These are phyloP conservation scores for Pelagomonas calceolata DNA, from an alignment of 108 stramenopile genomes.

Conservation along the genomic window DNA sequence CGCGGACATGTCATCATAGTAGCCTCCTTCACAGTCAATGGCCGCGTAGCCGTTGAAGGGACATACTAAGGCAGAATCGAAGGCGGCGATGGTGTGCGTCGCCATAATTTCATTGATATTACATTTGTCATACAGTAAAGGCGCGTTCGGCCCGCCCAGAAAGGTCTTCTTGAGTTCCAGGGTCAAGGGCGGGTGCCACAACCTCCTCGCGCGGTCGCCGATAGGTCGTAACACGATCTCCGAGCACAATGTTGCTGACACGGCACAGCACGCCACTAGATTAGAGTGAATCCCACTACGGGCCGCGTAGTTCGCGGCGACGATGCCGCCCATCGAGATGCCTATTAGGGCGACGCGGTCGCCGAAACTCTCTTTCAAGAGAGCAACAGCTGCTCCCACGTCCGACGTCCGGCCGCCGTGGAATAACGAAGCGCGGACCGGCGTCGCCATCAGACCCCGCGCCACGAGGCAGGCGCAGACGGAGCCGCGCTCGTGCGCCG, in stretches of 20 bases:
- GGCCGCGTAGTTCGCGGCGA: slow-evolving; percentile 70
- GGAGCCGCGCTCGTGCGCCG: slow-evolving; percentile 44
- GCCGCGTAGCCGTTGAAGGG: slow-evolving; percentile 26
- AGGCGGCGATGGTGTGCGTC: slow-evolving; percentile 18
- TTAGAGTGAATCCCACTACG: slow-evolving; percentile 49
- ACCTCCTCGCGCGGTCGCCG: slow-evolving; percentile 56
- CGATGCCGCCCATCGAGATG: slow-evolving; percentile 48
- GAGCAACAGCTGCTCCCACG: slow-evolving; percentile 41
- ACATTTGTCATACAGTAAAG: too few relatives aligned
- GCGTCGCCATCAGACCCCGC: slow-evolving; percentile 71
- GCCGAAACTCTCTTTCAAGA: slow-evolving; percentile 30
- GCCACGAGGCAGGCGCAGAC: slow-evolving; percentile 67
- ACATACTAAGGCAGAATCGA: slow-evolving; percentile 26
- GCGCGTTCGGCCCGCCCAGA: too few relatives aligned
- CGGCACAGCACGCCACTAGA: slow-evolving; percentile 57
- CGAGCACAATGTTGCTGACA: slow-evolving; percentile 52
- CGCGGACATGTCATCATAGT: slow-evolving; percentile 27
- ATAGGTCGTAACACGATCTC: background rate
- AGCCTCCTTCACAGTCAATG: background rate
- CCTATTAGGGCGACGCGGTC: slow-evolving; percentile 36
- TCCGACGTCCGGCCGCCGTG: slow-evolving; percentile 74
- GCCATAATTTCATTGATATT: too few relatives aligned
- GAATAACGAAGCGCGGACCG: slow-evolving; percentile 46
- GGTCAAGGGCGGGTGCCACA: slow-evolving; percentile 84
- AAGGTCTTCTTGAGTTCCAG: slow-evolving; percentile 18